Evolutionary conservation across 1,139 yeast species (phyloP).

Genomic region (Kurtzmaniella natalensis): DNA sequence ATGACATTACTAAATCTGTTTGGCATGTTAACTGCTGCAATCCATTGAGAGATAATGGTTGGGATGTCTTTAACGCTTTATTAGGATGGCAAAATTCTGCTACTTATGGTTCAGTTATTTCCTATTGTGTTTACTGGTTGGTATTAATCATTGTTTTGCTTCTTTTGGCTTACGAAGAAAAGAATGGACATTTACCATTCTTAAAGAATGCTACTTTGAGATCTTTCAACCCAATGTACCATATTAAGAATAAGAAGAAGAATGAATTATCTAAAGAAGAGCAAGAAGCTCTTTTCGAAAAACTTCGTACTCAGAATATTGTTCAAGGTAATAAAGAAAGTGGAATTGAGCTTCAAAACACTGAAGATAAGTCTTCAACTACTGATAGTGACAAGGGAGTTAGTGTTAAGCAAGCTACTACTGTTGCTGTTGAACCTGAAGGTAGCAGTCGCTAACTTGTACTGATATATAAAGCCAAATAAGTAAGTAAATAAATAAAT

Average conservation of each 20-base stretch:
- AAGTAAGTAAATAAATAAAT: no score
- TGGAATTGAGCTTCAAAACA: no score
- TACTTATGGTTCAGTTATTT: slow-evolving; percentile 39
- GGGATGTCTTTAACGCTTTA: slow-evolving; percentile 43
- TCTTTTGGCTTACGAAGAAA: slow-evolving; percentile 27
- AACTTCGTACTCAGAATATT: slow-evolving; percentile 16
- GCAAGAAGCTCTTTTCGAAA: slow-evolving; percentile 48
- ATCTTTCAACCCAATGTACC: slow-evolving; percentile 66
- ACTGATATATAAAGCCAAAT: no score
- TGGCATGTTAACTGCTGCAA: slow-evolving; percentile 49
- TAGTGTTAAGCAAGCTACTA: no score
- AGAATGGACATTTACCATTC: slow-evolving; percentile 29
- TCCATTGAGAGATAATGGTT: slow-evolving; percentile 42
- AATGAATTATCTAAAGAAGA: slow-evolving; percentile 50
- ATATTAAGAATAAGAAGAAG: slow-evolving; percentile 64
- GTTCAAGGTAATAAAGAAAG: not conserved
- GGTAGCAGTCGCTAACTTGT: no score
- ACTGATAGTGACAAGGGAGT: no score
- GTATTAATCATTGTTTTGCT: slow-evolving; percentile 20
- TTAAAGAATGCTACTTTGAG: slow-evolving; percentile 46
- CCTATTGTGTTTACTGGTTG: slow-evolving; percentile 36
- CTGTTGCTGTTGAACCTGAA: no score
- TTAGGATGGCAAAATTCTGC: slow-evolving; percentile 49
- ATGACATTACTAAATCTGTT: slow-evolving; percentile 34
- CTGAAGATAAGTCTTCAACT: no score